These are phyloP conservation scores for Pholiota molesta DNA, from an alignment of 768 basidiomycete species.

Conservation along the genomic window DNA sequence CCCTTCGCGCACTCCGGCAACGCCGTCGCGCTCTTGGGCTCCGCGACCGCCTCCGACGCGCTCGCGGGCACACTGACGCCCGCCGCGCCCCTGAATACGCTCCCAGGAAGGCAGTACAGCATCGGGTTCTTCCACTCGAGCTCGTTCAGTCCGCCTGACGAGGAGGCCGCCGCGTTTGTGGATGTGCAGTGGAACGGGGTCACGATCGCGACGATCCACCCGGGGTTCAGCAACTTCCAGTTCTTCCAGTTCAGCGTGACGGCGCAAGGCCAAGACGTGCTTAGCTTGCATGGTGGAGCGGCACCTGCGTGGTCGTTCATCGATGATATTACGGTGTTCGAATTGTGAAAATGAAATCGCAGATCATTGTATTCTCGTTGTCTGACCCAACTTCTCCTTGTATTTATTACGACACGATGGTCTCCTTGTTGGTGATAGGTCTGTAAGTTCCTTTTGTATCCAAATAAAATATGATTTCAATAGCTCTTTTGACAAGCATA, in stretches of 20 bases:
- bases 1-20: slow-evolving; percentile 41
- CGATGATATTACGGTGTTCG: slow-evolving; percentile 42
- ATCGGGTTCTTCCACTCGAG: slow-evolving; percentile 46
- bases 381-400: no score
- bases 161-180: slow-evolving; percentile 38
- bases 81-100: slow-evolving; percentile 34
- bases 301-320: slow-evolving; percentile 54
- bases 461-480: no score
- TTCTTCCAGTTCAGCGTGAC: slow-evolving; percentile 38
- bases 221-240: slow-evolving; percentile 41
- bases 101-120: slow-evolving; percentile 38
- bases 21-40: slow-evolving; percentile 41
- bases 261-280: slow-evolving; percentile 37
- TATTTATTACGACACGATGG: no score
- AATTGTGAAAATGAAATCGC: slow-evolving; percentile 11
- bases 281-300: slow-evolving; percentile 44
- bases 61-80: slow-evolving; percentile 37
- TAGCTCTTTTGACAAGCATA: no score
- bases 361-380: no score
- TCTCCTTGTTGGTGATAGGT: no score
- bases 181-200: slow-evolving; percentile 48
- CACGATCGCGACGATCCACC: slow-evolving; percentile 32
- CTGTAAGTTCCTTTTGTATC: no score
- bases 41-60: slow-evolving; percentile 36
- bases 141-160: slow-evolving; percentile 34